These are phyloP conservation scores for Chlorella sp. DNA, from an alignment of 139 green algal genomes.

Conservation along the genomic window DNA sequence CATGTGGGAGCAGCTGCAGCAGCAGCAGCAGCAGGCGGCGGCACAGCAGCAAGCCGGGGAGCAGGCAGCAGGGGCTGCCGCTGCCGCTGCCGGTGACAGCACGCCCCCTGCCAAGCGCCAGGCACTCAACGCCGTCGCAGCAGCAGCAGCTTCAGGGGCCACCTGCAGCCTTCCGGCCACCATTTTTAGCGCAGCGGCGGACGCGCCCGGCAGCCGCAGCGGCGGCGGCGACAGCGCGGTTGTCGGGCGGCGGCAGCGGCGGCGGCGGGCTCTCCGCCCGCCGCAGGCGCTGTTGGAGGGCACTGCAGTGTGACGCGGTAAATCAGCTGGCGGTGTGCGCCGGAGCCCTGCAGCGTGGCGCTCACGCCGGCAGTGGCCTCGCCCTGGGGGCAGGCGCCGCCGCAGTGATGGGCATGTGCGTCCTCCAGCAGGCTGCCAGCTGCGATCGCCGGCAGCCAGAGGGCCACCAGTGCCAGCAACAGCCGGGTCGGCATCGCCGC, in stretches of 20 bases:
- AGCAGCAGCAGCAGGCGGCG: neutral
- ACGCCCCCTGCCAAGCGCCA: too few species aligned
- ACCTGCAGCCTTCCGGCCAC: too few species aligned
- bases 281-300: neutral
- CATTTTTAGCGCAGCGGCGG: too few species aligned
- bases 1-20: neutral
- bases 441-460: too few species aligned
- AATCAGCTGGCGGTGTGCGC: conserved; percentile 6
- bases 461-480: too few species aligned
- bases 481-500: too few species aligned
- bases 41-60: neutral
- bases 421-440: too few species aligned
- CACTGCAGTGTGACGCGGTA: neutral
- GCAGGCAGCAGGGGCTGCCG: neutral
- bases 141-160: too few species aligned
- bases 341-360: neutral
- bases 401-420: too few species aligned
- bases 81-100: neutral
- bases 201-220: too few species aligned
- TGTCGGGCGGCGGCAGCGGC: neutral
- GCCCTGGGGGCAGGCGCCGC: too few species aligned
- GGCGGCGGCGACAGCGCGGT: neutral
- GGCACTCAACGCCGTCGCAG: too few species aligned
- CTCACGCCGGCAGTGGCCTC: neutral
- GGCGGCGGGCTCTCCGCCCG: neutral